Evolutionary conservation across 2,329 filamentous ascomycete species (phyloP), one percentile per base, ranked within the genome.

Genomic region (Fusarium udum): DNA sequence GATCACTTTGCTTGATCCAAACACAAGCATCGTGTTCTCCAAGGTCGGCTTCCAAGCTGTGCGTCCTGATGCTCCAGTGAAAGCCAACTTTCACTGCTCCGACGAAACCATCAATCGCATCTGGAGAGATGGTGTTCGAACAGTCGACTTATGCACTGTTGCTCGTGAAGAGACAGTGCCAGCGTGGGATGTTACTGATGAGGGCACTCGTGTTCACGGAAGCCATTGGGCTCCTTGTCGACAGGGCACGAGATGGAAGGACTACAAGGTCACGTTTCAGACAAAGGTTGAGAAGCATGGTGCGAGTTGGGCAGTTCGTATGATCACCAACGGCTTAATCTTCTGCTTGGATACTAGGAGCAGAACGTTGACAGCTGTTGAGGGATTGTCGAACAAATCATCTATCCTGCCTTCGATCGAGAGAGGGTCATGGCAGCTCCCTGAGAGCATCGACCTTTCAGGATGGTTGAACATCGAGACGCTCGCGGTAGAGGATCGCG

Each of bases 171-270:
- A 65, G 16, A 64, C 62, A 1, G n/a, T 55, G 16, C 59, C 59
- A 7, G 62, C 59, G 1, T 65, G 62, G 62, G 58, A 64, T 1
- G 26, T 64, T 6, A 34, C 26, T 14, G 40, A 48, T 1, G 26
- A 65, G 20, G 62, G 62, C 1, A 64, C 48, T 13, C 62, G 62
- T 24, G 59, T 64, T 9, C 48, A 45, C 5, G 62, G 58, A 5
- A 61, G 62, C 14, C 62, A 65, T 4, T 64, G 62, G 62, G 62
- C 62, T 2, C 62, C 62, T 11, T 65, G 62, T 22, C 32, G 62
- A 7, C 62, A 64, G 13, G 62, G 62, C 4, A 65, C 62, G 5
- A 48, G 59, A 26, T 65, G 62, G 59, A 42, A 24, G 2, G 22
- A 65, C 0, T 55, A 39, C 5, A 63, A 40, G 3, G 39, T 55